Conservation (phyloP, 2,329 filamentous ascomycete species). For the Colletotrichum acutatum region DNA sequence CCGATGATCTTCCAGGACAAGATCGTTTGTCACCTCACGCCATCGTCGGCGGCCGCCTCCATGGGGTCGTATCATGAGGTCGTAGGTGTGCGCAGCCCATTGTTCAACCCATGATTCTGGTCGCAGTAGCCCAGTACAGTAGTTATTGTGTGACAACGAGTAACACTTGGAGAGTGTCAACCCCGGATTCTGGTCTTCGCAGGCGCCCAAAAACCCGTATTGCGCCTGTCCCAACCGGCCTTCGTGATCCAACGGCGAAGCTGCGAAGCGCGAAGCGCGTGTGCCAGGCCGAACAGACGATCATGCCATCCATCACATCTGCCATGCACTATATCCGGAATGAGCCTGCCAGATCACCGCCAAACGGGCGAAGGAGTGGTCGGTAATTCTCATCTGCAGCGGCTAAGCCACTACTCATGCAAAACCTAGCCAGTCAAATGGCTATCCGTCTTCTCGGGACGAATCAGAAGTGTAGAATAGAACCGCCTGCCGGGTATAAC, state of each 20-base stretch:
- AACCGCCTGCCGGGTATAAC: constrained; percentile 31
- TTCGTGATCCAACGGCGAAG: background rate
- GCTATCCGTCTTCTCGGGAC: constrained; percentile 26
- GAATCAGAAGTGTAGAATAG: constrained; percentile 29
- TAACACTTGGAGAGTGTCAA: background rate
- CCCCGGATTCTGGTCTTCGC: background rate
- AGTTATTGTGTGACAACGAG: background rate
- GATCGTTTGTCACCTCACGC: constrained; percentile 11
- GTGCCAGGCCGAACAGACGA: constrained; percentile 13
- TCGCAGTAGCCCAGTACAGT: background rate
- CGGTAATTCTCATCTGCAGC: constrained; percentile 34
- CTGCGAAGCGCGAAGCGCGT: constrained; percentile 30
- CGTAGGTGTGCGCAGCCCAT: background rate
- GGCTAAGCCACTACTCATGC: constrained; percentile 34
- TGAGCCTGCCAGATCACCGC: constrained; percentile 31
- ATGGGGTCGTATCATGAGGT: background rate
- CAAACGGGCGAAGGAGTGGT: constrained; percentile 25
- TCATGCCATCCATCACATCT: constrained; percentile 30
- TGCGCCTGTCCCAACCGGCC: constrained; percentile 12
- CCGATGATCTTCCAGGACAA: constrained; percentile 11
- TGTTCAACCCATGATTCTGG: background rate
- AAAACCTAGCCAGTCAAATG: constrained; percentile 24
- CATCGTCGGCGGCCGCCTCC: constrained; percentile 4
- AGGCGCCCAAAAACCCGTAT: background rate
- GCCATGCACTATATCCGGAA: constrained; percentile 16